Evolutionary conservation across 192 early-diverging fungal genomes (phyloP).

Genomic region (Entophlyctis helioformis): DNA sequence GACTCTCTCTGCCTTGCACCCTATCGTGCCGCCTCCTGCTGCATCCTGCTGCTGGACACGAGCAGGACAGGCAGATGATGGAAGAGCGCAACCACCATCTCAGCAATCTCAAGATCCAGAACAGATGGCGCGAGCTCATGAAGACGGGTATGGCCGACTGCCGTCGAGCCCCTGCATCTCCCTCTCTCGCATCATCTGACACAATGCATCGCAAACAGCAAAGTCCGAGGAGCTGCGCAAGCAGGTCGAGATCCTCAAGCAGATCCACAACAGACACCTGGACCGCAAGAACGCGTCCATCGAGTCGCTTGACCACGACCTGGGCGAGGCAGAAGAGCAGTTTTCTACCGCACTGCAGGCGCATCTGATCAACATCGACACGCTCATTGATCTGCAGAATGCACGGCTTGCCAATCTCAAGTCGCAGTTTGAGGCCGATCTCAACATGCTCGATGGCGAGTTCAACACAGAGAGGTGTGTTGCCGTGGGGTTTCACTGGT

Average conservation of each 20-base stretch:
- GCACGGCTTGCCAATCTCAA: slow-evolving; percentile 26
- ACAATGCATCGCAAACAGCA: slow-evolving; percentile 11
- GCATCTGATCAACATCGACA: slow-evolving; percentile 47
- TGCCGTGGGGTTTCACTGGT: not conserved
- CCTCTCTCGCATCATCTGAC: not conserved
- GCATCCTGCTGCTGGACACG: not conserved
- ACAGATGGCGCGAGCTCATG: slow-evolving; percentile 52
- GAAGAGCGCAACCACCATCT: slow-evolving; percentile 43
- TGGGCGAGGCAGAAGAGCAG: slow-evolving; percentile 44
- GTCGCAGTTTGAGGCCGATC: slow-evolving; percentile 33
- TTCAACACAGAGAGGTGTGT: slow-evolving; percentile 39
- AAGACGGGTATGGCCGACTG: slow-evolving; percentile 22
- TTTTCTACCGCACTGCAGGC: slow-evolving; percentile 33
- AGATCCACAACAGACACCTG: slow-evolving; percentile 37
- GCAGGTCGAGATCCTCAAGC: slow-evolving; percentile 28
- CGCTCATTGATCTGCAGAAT: slow-evolving; percentile 39
- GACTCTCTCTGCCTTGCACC: not conserved
- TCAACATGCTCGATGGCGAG: slow-evolving; percentile 34
- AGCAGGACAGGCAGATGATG: slow-evolving; percentile 25
- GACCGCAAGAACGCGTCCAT: slow-evolving; percentile 32
- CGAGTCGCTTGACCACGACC: slow-evolving; percentile 19
- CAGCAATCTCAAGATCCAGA: slow-evolving; percentile 45
- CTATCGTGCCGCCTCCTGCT: not conserved
- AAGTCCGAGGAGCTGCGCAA: slow-evolving; percentile 26
- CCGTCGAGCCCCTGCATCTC: not conserved